Conservation (phyloP, 73 alveolate genomes). For the Symbiodinium pilosum region DNA sequence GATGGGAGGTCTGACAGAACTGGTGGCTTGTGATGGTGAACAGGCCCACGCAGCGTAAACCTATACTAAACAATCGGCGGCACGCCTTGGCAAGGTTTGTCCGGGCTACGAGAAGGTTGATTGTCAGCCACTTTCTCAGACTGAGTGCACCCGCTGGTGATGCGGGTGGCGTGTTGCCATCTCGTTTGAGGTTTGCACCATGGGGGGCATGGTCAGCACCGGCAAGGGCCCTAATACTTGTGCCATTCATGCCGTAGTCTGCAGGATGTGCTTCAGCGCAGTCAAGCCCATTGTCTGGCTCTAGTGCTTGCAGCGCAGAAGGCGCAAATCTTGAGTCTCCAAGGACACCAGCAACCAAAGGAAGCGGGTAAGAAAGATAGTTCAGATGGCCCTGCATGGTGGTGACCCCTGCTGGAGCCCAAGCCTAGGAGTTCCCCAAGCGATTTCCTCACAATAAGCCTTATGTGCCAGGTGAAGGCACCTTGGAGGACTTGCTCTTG, state of each 20-base stretch:
- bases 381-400: slow-evolving; percentile 72
- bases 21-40: neutral
- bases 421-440: neutral
- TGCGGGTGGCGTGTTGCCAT: neutral
- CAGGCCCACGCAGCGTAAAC: neutral
- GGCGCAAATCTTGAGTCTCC: neutral
- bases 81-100: neutral
- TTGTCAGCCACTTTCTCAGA: slow-evolving; percentile 4
- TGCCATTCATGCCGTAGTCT: too few species aligned
- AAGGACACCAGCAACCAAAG: slow-evolving; percentile 36
- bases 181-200: slow-evolving; percentile 36
- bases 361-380: slow-evolving; percentile 68
- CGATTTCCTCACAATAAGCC: too few species aligned
- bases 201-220: slow-evolving; percentile 90
- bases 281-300: neutral
- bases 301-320: neutral
- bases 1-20: slow-evolving; percentile 4
- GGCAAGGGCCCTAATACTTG: neutral
- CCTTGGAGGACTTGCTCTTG: slow-evolving; percentile 29
- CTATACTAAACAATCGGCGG: too few species aligned
- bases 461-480: slow-evolving; percentile 16
- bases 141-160: neutral
- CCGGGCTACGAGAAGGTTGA: slow-evolving; percentile 45
- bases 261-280: neutral
- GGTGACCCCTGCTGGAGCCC: slow-evolving; percentile 42